These are phyloP conservation scores for Aspergillus bridgeri DNA, from an alignment of 495 filamentous ascomycete genomes.

Conservation along the genomic window DNA sequence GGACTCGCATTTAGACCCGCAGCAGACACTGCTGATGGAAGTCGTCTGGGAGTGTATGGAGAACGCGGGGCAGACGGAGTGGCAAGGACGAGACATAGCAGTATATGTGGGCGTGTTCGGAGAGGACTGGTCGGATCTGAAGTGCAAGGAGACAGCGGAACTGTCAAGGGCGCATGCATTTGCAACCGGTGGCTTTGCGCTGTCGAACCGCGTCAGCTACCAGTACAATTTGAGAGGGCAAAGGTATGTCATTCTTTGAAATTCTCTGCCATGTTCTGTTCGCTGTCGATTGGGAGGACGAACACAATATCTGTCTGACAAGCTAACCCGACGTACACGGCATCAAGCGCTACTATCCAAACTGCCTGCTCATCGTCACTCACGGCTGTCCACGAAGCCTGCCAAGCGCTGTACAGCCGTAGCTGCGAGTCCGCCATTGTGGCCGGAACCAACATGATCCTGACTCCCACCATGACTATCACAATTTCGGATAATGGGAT, in stretches of 20 bases:
- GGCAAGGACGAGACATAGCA: slow-evolving; percentile 40
- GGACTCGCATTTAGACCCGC: slow-evolving; percentile 53
- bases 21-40: slow-evolving; percentile 56
- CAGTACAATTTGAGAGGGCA: slow-evolving; percentile 31
- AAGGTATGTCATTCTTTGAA: neutral
- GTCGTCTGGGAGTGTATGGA: slow-evolving; percentile 38
- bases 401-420: slow-evolving; percentile 24
- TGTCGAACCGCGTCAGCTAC: slow-evolving; percentile 32
- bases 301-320: too few relatives aligned
- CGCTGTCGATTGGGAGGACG: neutral
- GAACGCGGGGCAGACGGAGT: slow-evolving; percentile 42
- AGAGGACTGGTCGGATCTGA: slow-evolving; percentile 30
- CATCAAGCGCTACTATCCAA: slow-evolving; percentile 15
- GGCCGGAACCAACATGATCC: slow-evolving; percentile 37
- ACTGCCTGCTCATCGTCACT: slow-evolving; percentile 35
- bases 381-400: slow-evolving; percentile 25
- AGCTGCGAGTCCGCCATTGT: slow-evolving; percentile 36
- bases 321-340: neutral
- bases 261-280: neutral
- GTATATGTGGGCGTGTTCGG: slow-evolving; percentile 46
- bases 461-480: slow-evolving; percentile 26
- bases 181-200: slow-evolving; percentile 24
- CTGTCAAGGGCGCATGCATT: slow-evolving; percentile 12
- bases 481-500: slow-evolving; percentile 25
- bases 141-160: slow-evolving; percentile 16